Base-by-base conservation (phyloP, 495 filamentous ascomycete species). In the Cladorrhinum samala region DNA sequence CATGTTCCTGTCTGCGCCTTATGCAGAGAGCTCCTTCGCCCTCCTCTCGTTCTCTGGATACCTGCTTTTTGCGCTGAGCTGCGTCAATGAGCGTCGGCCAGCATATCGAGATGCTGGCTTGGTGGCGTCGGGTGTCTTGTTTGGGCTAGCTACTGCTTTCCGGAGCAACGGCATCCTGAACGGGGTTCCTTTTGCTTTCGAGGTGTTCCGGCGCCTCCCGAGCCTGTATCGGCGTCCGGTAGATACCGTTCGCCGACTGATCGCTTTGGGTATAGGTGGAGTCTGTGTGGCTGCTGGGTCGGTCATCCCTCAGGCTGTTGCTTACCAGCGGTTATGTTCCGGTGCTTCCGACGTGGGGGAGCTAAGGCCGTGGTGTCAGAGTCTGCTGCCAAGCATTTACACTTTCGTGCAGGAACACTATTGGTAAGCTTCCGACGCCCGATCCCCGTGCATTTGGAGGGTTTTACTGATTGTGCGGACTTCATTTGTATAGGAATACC, bases 151-250 rank as follows among this genome's bases (percentile, higher is more conserved):
- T 1, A 85, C 83, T 2, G 80, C 79, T 9, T 83, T 95, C 41
- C 83, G 93, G 44, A 89, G 86, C 58, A 98, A 98, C 69, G 93
- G 89, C 3, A 66, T 96, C 20, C 72, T 97, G 2, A 94, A 88
- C 66, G 93, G 93, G 6, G 60, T 88, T 19, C 70, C 68, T 1
- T 77, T 78, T 42, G 72, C 71, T 2, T 64, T 62, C 50, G 73
- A 75, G 13, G 57, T 71, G 3, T 6, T 68, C 8, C 57, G 52
- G 38, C 61, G 88, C 16, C 80, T 93, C 43, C 75, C 84, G 56
- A 63, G 53, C 44, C 27, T 65, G 18, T 6, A 40, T 5, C 45
- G 21, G 3, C 30, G 39, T 20, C 61, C 58, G 20, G 18, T 66
- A 16, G 39, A 47, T 36, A 66, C 70, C 9, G 27, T 79, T 19